These are phyloP conservation scores for Schrenkiella parvula DNA, from an alignment of 345 rosid species.

Conservation along the genomic window DNA sequence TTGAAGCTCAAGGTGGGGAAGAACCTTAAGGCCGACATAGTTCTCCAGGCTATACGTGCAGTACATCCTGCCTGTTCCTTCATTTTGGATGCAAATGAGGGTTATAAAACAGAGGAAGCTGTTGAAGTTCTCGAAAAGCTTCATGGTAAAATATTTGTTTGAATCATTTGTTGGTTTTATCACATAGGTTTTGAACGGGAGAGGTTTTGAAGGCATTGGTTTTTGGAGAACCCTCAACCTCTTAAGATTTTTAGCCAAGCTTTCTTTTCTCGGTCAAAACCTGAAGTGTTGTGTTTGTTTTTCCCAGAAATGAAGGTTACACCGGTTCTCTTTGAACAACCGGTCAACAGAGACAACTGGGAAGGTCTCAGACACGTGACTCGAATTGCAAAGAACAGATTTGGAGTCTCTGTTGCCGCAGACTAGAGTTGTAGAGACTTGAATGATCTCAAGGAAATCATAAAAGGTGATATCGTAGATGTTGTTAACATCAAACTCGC, in stretches of 20 bases:
- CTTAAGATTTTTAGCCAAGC: not conserved
- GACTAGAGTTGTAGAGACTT: conserved; percentile 87
- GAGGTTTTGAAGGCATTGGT: not conserved
- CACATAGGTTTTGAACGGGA: not conserved
- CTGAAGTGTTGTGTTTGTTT: conserved; percentile 17
- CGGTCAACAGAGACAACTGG: conserved; percentile 92
- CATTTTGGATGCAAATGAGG: conserved; percentile 96
- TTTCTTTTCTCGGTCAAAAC: not conserved
- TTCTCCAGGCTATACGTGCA: conserved; percentile 76
- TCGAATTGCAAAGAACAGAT: conserved; percentile 53
- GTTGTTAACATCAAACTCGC: conserved; percentile 86
- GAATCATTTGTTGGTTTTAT: not conserved
- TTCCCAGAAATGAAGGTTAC: conserved; percentile 73
- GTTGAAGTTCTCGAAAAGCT: conserved; percentile 72
- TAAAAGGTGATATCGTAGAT: conserved; percentile 54
- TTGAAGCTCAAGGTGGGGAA: conserved; percentile 95
- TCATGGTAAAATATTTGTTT: conserved; percentile 45
- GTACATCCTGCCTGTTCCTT: conserved; percentile 73
- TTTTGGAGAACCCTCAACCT: not conserved
- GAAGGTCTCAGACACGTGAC: conserved; percentile 83
- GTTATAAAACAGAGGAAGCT: conserved; percentile 73
- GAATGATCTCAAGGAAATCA: conserved; percentile 67
- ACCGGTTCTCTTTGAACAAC: conserved; percentile 91
- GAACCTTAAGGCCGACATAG: conserved; percentile 63
- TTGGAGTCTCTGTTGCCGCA: conserved; percentile 82